Evolutionary conservation across 441 rosid species (phyloP), one percentile per base, ranked within the genome.

Genomic region (Pelargonium exstipulatum): DNA sequence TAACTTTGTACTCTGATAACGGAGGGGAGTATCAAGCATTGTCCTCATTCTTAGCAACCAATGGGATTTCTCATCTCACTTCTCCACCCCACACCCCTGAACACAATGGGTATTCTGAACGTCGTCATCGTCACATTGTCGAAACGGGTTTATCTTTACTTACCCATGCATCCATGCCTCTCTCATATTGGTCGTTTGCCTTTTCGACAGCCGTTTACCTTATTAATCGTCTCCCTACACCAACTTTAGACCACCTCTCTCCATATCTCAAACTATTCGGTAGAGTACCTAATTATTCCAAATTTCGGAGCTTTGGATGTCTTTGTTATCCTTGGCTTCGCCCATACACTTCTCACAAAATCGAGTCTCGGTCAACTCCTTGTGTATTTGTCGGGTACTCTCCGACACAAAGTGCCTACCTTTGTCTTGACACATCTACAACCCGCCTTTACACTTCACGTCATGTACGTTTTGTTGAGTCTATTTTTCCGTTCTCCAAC

Each of bases 81-180:
- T 12, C 48, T 1, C 64, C 45, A 1, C 71, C 71, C 4, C 48
- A 51, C 29, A 35, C 64, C 0, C 64, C 16, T 0, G 10, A 55
- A 55, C 46, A 55, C n/a, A 68, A 68, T 53, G 49, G 48, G 1
- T 26, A 1, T 8, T 12, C 26, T 2, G 32, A 68, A 43, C 24
- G 48, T n/a, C 46, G 32, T 1, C 63, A 68, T 13, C n/a, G 63
- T 32, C 64, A 68, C n/a, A 68, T 68, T 8, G 71, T 53, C 4
- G 48, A 68, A 7, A 68, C 64, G 1, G 63, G 64, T 2, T 48
- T 68, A 0, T 18, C 71, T 4, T 4, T 68, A 1, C 29, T 68
- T 4, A 10, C 22, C 6, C 46, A 55, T 14, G 43, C 64, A 3
- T 53, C 7, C 16, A 5, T 55, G 2, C 49, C 64, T 29, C n/a